These are phyloP conservation scores for Cordyceps javanica DNA, from an alignment of 2,329 filamentous ascomycete genomes.

Conservation along the genomic window DNA sequence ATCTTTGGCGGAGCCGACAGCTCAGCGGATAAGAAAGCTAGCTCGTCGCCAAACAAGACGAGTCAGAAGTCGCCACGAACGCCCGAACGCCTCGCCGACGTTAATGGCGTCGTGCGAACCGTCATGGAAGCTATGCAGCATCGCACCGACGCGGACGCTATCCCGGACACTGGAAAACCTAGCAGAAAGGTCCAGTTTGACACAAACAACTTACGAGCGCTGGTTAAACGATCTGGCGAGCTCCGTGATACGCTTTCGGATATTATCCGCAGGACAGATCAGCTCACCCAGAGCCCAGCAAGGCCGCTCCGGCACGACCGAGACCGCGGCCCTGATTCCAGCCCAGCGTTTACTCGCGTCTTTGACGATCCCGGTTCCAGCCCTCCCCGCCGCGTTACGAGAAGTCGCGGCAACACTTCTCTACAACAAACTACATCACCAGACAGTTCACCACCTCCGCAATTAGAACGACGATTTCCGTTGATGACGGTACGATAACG, in stretches of 20 bases:
- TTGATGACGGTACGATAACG: constrained; percentile 57
- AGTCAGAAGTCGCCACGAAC: constrained; percentile 31
- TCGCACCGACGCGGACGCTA: constrained; percentile 37
- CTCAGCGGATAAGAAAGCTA: constrained; percentile 30
- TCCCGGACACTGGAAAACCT: constrained; percentile 27
- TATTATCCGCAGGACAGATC: constrained; percentile 52
- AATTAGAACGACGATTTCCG: constrained; percentile 49
- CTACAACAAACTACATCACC: constrained; percentile 43
- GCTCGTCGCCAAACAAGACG: constrained; percentile 29
- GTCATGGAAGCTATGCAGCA: constrained; percentile 61
- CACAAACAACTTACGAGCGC: constrained; percentile 60
- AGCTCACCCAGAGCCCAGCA: constrained; percentile 50
- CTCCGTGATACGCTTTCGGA: constrained; percentile 55
- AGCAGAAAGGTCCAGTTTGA: constrained; percentile 58
- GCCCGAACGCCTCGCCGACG: constrained; percentile 34
- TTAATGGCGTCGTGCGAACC: constrained; percentile 49
- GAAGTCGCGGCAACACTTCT: constrained; percentile 50
- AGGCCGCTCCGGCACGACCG: constrained; percentile 41
- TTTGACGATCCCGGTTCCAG: constrained; percentile 57
- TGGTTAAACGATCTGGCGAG: constrained; percentile 57
- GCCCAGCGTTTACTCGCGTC: constrained; percentile 61
- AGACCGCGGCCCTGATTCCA: constrained; percentile 44
- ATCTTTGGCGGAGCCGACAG: constrained; percentile 54
- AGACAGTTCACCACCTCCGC: constrained; percentile 46
- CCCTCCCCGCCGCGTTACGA: constrained; percentile 43